Conservation (phyloP, 2,329 filamentous ascomycete genomes). For the Proliferodiscus dingleyae region DNA sequence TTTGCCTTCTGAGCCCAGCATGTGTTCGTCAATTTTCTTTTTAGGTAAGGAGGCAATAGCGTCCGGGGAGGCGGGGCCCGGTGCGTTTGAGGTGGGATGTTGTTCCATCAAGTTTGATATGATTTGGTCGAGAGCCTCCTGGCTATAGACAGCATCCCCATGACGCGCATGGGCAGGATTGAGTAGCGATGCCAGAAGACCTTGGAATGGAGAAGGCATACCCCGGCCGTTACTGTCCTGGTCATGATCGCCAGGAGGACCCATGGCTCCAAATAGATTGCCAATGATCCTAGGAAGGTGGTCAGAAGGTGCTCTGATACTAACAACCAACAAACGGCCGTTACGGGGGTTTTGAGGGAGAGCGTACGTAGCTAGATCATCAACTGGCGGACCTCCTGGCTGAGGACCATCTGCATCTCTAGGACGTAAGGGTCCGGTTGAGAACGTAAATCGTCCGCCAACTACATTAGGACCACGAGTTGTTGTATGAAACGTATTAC, state of each 20-base stretch:
- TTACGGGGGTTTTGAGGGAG: constrained; percentile 14
- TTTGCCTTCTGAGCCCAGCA: constrained; percentile 60
- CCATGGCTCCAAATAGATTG: constrained; percentile 25
- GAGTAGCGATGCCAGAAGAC: constrained; percentile 49
- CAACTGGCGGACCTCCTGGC: constrained; percentile 40
- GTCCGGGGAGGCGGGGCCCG: constrained; percentile 71
- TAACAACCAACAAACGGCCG: constrained; percentile 18
- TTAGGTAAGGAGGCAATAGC: constrained; percentile 72
- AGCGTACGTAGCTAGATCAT: constrained; percentile 44
- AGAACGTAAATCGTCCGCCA: constrained; percentile 29
- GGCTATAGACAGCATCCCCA: constrained; percentile 83
- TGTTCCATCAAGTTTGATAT: constrained; percentile 86
- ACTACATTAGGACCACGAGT: constrained; percentile 16
- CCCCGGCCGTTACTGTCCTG: constrained; percentile 21
- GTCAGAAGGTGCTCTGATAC: constrained; percentile 26
- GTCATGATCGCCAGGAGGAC: not conserved
- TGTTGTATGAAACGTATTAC: constrained; percentile 14
- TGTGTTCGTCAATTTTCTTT: constrained; percentile 62
- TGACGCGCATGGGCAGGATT: constrained; percentile 48
- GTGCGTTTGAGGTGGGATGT: constrained; percentile 68
- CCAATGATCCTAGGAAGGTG: constrained; percentile 25
- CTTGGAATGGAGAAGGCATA: constrained; percentile 40
- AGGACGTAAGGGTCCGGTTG: constrained; percentile 38
- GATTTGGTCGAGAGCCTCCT: constrained; percentile 85
- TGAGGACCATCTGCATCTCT: constrained; percentile 48